Base-by-base conservation (phyloP, 2,329 filamentous ascomycete genomes). In the Xylariales sp. region DNA sequence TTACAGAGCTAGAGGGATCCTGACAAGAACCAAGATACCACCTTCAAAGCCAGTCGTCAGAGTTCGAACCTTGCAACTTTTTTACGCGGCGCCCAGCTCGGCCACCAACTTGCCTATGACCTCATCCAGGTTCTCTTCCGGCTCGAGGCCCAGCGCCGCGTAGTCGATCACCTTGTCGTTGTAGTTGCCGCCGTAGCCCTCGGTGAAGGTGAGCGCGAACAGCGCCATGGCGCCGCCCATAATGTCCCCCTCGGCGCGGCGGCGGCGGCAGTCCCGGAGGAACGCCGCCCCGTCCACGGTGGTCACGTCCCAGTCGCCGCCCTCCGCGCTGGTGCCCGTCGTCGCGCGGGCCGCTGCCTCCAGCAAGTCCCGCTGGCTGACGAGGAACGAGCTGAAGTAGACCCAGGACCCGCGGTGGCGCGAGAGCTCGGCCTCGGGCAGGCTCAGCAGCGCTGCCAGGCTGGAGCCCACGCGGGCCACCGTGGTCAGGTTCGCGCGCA, bases 351-450 rank as follows among this genome's bases (percentile, higher is more conserved):
- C 47, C 17, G 54, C 61, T 34, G 60, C 57, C 5, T 45, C 52
- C 12, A 63, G 47, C n/a, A 63, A 49, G 19, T 63, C 56, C 3
- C 48, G 44, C 33, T 60, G 59, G n/a, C 55, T 60, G 7, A 56
- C 43, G 12, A 50, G 50, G 38, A 63, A 61, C 11, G 61, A 62
- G 31, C 59, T 55, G 21, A 61, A 51, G 42, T 50, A 59, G 6
- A 62, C 46, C 19, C 52, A 55, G 7, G 41, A 46, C 38, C 67
- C 64, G 37, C 45, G 51, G 37, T 51, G 46, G 30, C 37, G 24
- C 3, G 49, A 44, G 2, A 62, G 48, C 12, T 54, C 54, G 10
- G 42, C 48, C 15, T 61, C 55, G 0, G 60, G 58, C 20, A 64
- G 53, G 25, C 55, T 51, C 11, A 67, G 46, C 4, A 60, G 44